A percentile compares a stretch with the other conserved stretches of the same genome.
Evolutionary conservation across 1,284 basidiomycete species (phyloP).

Genomic region (Austroboletus sp.): DNA sequence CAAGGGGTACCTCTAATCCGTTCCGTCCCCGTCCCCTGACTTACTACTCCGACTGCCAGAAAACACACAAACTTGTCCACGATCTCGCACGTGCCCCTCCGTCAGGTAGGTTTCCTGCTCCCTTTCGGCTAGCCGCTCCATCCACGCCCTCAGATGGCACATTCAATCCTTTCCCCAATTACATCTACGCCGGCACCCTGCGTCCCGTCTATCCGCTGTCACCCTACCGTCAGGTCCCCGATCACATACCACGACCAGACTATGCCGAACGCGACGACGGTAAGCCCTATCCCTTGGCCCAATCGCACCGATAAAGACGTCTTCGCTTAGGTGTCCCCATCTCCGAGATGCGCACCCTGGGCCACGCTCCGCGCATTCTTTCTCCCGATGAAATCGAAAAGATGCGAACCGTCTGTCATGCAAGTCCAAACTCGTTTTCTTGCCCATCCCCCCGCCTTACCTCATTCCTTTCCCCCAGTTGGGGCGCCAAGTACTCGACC

Average conservation of each 20-base stretch:
- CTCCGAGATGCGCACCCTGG: conserved; percentile 51
- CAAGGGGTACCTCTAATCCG: conserved; percentile 40
- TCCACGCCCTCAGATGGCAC: conserved; percentile 45
- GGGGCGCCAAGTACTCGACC: conserved; percentile 84
- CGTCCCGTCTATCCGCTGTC: conserved; percentile 74
- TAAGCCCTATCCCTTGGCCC: conserved; percentile 31
- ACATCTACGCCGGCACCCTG: conserved; percentile 62
- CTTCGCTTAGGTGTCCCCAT: conserved; percentile 50
- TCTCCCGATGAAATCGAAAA: conserved; percentile 65
- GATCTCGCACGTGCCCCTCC: conserved; percentile 48
- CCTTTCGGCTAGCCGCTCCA: neutral
- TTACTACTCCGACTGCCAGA: conserved; percentile 41
- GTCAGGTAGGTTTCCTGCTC: conserved; percentile 15
- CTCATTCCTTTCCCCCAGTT: conserved; percentile 47
- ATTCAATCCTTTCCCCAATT: conserved; percentile 69
- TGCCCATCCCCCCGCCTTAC: conserved; percentile 1
- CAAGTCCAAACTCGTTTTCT: conserved; percentile 35
- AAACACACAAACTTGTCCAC: conserved; percentile 72
- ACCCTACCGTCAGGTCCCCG: conserved; percentile 61
- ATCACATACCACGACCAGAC: conserved; percentile 72
- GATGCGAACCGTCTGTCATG: conserved; percentile 71
- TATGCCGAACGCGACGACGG: conserved; percentile 60
- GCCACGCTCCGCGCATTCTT: conserved; percentile 62
- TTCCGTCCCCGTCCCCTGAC: neutral
- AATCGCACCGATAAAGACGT: conserved; percentile 13